Percentiles rank a stretch among this genome's conserved stretches.
Conservation (phyloP, 768 basidiomycete species). For the Kwoniella heveanensis region DNA sequence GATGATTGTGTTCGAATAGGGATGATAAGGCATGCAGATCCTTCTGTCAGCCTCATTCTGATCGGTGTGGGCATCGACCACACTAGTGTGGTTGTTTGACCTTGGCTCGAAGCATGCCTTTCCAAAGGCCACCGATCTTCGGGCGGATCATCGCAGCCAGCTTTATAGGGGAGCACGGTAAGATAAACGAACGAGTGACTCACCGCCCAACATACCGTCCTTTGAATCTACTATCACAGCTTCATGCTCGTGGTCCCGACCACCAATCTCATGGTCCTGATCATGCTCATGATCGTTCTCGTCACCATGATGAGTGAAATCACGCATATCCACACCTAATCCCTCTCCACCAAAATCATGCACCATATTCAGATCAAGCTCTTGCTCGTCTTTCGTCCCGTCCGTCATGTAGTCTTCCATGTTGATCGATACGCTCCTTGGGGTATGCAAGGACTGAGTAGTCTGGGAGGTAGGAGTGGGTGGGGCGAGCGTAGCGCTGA, state of each 20-base stretch:
- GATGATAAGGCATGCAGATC: not conserved
- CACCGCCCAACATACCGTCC: constrained; percentile 18
- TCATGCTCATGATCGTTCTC: constrained; percentile 17
- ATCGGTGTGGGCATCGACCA: not conserved
- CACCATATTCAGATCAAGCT: constrained; percentile 43
- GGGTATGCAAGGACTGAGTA: constrained; percentile 4
- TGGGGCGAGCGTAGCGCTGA: constrained; percentile 14
- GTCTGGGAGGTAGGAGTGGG: constrained; percentile 7
- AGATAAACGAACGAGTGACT: not conserved
- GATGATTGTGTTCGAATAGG: not conserved
- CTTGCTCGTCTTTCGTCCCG: constrained; percentile 19
- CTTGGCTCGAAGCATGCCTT: too few relatives aligned
- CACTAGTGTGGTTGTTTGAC: not conserved
- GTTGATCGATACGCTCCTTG: constrained; percentile 22
- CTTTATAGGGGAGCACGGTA: not conserved
- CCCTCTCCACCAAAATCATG: constrained; percentile 50
- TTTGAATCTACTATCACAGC: constrained; percentile 21
- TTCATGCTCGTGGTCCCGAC: not conserved
- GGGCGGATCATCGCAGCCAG: not conserved
- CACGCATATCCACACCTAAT: constrained; percentile 49
- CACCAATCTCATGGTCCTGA: not conserved
- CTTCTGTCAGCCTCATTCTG: not conserved
- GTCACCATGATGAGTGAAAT: constrained; percentile 36
- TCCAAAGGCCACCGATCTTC: not conserved
- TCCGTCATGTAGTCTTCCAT: constrained; percentile 28